Evolutionary conservation across 441 rosid species (phyloP).

Genomic region (Melastoma candidum): DNA sequence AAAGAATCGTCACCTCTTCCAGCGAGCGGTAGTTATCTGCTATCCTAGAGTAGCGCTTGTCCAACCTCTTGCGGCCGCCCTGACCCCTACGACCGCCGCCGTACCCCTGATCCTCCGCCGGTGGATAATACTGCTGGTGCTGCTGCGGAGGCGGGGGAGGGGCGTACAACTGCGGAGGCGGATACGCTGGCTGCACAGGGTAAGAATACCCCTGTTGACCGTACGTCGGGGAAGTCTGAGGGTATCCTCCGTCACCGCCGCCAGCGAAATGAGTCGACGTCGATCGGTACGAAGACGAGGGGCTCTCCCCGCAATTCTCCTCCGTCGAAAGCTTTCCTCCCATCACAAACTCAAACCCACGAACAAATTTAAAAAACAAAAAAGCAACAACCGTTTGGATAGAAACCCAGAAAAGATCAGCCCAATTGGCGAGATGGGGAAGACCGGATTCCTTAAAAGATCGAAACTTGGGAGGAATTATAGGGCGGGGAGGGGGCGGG

Average conservation of each 20-base stretch:
- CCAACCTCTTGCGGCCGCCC: constrained; percentile 38
- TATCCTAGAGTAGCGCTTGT: constrained; percentile 66
- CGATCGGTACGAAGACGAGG: constrained; percentile 24
- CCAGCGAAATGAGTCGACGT: constrained; percentile 35
- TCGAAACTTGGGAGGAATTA: no score
- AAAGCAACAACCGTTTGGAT: no score
- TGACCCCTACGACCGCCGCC: constrained; percentile 6
- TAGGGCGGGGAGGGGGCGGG: no score
- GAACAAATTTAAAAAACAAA: no score
- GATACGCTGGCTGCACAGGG: constrained; percentile 6
- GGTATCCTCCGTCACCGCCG: constrained; percentile 29
- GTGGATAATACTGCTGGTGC: constrained; percentile 25
- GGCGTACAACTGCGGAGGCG: constrained; percentile 20
- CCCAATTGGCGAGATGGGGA: no score
- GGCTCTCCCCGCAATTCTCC: constrained; percentile 31
- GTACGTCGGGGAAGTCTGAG: constrained; percentile 25
- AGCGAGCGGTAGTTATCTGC: constrained; percentile 77
- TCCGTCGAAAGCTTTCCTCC: constrained; percentile 60
- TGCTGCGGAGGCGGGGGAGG: constrained; percentile 16
- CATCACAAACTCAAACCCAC: constrained; percentile 27
- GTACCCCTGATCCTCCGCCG: constrained; percentile 24
- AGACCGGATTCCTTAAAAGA: no score
- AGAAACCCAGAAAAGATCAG: no score
- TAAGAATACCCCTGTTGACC: constrained; percentile 27
- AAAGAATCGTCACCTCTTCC: constrained; percentile 49